These are phyloP conservation scores for Alternaria viburni DNA, from an alignment of 2,329 filamentous ascomycete genomes.

Conservation along the genomic window DNA sequence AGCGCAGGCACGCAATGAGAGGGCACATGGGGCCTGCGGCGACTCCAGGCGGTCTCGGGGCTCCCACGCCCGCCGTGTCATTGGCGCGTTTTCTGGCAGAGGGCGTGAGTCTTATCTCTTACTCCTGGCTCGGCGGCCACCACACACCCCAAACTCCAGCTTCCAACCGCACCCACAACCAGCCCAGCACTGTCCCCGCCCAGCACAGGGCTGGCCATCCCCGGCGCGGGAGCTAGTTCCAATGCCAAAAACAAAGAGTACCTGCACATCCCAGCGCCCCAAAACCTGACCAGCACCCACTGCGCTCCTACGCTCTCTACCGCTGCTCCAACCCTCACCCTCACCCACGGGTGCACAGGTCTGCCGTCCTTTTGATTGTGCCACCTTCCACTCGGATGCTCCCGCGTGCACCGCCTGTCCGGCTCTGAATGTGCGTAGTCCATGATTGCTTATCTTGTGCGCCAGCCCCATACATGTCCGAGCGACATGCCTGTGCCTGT, in stretches of 20 bases:
- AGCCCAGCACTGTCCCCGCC: slow-evolving; percentile 23
- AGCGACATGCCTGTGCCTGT: slow-evolving; percentile 33
- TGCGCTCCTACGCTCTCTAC: slow-evolving; percentile 1
- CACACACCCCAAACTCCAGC: slow-evolving; percentile 25
- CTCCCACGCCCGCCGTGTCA: slow-evolving; percentile 21
- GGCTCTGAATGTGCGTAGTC: slow-evolving; percentile 31
- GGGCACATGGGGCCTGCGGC: slow-evolving; percentile 12
- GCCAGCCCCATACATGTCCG: slow-evolving; percentile 31
- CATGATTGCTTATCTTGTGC: slow-evolving; percentile 43
- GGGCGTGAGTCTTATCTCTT: slow-evolving; percentile 35
- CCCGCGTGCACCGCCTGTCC: slow-evolving; percentile 33
- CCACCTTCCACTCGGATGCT: slow-evolving; percentile 38
- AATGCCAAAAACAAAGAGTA: slow-evolving; percentile 41
- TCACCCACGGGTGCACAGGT: slow-evolving; percentile 33
- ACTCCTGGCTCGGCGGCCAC: slow-evolving; percentile 27
- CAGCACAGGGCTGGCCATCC: slow-evolving; percentile 36
- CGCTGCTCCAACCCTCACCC: slow-evolving; percentile 23
- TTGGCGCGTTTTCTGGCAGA: slow-evolving; percentile 21
- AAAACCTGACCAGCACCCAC: slow-evolving; percentile 12
- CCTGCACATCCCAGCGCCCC: slow-evolving; percentile 38
- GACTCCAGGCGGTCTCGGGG: slow-evolving; percentile 5
- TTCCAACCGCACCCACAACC: slow-evolving; percentile 19
- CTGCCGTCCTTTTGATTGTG: slow-evolving; percentile 32
- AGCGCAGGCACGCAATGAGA: slow-evolving; percentile 23
- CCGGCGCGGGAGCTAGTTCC: slow-evolving; percentile 44